These are phyloP conservation scores for Fusarium chaquense DNA, from an alignment of 2,329 filamentous ascomycete genomes.

Conservation along the genomic window DNA sequence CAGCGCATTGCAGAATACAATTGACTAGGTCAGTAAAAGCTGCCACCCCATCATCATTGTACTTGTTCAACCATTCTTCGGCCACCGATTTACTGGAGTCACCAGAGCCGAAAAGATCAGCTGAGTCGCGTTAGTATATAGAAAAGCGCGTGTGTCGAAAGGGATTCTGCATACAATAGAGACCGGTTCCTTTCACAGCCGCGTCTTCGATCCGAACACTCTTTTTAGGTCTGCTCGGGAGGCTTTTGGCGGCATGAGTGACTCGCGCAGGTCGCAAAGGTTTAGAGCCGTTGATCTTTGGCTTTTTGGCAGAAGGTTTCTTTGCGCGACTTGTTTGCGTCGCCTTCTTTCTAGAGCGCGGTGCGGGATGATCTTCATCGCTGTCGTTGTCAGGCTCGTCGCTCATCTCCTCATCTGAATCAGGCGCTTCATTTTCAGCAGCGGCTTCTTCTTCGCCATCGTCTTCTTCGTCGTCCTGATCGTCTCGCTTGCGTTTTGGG, in stretches of 20 bases:
- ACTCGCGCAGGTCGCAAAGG: conserved; percentile 53
- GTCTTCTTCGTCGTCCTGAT: conserved; percentile 55
- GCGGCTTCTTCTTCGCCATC: conserved; percentile 54
- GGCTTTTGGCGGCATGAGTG: conserved; percentile 51
- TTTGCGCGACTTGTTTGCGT: conserved; percentile 60
- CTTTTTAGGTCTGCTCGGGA: conserved; percentile 69
- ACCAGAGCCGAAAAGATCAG: conserved; percentile 72
- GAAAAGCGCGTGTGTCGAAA: neutral
- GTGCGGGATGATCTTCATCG: conserved; percentile 56
- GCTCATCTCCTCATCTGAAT: conserved; percentile 60
- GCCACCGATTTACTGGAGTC: conserved; percentile 68
- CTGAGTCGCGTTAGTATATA: conserved; percentile 55
- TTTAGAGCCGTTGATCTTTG: conserved; percentile 70
- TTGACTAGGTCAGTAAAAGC: conserved; percentile 74
- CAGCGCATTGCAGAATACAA: conserved; percentile 77
- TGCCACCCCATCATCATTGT: conserved; percentile 64
- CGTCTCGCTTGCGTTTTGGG: conserved; percentile 70
- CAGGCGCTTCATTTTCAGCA: conserved; percentile 61
- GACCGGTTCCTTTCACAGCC: conserved; percentile 63
- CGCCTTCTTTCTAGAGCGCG: conserved; percentile 56
- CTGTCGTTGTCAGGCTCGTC: conserved; percentile 63
- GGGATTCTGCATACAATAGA: conserved; percentile 61
- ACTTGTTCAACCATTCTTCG: conserved; percentile 70
- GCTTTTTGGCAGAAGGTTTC: conserved; percentile 72
- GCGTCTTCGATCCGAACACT: conserved; percentile 62